Percentiles rank a stretch among this genome's conserved stretches.
Conservation (phyloP, 345 rosid species). For the Brassica nigra region DNA sequence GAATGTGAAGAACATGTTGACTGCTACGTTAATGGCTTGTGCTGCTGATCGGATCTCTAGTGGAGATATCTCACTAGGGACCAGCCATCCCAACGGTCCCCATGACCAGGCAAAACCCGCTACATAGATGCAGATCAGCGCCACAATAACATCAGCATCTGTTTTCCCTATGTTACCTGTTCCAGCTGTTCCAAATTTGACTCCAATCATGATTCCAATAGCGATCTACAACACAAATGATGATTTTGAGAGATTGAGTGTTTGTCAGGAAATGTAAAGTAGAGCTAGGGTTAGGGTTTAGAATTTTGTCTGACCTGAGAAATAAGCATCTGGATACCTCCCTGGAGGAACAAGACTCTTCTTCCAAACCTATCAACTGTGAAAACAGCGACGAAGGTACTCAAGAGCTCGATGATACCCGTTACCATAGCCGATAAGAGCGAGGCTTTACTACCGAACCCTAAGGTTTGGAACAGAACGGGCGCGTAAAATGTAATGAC, state of each 20-base stretch:
- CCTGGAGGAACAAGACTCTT: slow-evolving; percentile 64
- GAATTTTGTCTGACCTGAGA: slow-evolving; percentile 53
- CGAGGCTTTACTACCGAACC: slow-evolving; percentile 68
- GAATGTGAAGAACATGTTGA: slow-evolving; percentile 65
- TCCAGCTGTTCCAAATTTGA: slow-evolving; percentile 57
- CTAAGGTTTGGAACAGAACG: slow-evolving; percentile 69
- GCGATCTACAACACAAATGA: slow-evolving; percentile 35
- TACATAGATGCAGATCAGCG: slow-evolving; percentile 49
- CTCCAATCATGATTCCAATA: slow-evolving; percentile 46
- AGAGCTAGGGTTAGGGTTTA: not conserved
- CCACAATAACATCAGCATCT: slow-evolving; percentile 45
- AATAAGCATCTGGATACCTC: slow-evolving; percentile 70
- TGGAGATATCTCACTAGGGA: slow-evolving; percentile 68
- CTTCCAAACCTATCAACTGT: slow-evolving; percentile 67
- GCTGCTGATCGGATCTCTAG: slow-evolving; percentile 66
- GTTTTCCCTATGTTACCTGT: slow-evolving; percentile 35
- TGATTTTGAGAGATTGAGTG: not conserved
- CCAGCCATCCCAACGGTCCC: slow-evolving; percentile 74
- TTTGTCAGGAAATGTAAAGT: not conserved
- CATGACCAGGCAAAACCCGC: slow-evolving; percentile 69
- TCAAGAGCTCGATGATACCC: slow-evolving; percentile 62
- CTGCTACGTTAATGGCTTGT: slow-evolving; percentile 52
- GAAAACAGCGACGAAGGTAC: slow-evolving; percentile 59
- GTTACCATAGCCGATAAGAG: slow-evolving; percentile 71
- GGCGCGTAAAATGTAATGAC: slow-evolving; percentile 82